Evolutionary conservation across 2,329 filamentous ascomycete genomes (phyloP).

Genomic region (Aspergillus quadrilineatus): DNA sequence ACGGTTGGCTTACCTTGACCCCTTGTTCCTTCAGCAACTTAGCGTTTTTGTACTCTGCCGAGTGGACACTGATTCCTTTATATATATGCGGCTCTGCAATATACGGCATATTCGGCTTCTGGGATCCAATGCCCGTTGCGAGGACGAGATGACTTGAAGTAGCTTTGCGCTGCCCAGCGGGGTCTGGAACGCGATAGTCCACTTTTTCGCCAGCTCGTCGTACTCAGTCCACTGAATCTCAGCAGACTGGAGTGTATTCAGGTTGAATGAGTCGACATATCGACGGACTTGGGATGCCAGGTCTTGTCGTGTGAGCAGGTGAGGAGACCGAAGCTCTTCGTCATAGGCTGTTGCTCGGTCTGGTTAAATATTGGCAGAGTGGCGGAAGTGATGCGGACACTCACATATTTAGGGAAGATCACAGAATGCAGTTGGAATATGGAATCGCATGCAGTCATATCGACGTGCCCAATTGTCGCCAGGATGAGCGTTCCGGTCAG

Average conservation of each 20-base stretch:
- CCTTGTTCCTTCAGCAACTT: not conserved
- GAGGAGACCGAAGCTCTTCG: slow-evolving; percentile 14
- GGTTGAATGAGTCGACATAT: slow-evolving; percentile 31
- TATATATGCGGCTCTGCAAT: slow-evolving; percentile 16
- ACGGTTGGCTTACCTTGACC: not conserved
- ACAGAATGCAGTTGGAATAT: slow-evolving; percentile 38
- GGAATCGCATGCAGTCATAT: slow-evolving; percentile 48
- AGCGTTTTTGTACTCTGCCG: not conserved
- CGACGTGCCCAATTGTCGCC: slow-evolving; percentile 50
- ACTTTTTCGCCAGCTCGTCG: slow-evolving; percentile 12
- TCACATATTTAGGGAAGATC: slow-evolving; percentile 39
- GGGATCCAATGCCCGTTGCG: slow-evolving; percentile 21
- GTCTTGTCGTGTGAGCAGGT: slow-evolving; percentile 18
- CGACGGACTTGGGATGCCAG: slow-evolving; percentile 19
- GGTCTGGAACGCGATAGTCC: slow-evolving; percentile 27
- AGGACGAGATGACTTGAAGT: slow-evolving; percentile 20
- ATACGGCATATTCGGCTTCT: slow-evolving; percentile 16
- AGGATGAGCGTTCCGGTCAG: slow-evolving; percentile 43
- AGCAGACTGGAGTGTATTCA: slow-evolving; percentile 34
- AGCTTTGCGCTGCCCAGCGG: slow-evolving; percentile 13
- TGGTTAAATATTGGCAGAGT: not conserved
- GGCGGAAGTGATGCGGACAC: not conserved
- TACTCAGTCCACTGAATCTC: slow-evolving; percentile 25
- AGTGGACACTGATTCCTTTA: slow-evolving; percentile 12
- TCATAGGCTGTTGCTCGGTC: slow-evolving; percentile 14